Base-by-base conservation (phyloP, 2,329 filamentous ascomycete genomes). In the Calonectria pauciramosa region DNA sequence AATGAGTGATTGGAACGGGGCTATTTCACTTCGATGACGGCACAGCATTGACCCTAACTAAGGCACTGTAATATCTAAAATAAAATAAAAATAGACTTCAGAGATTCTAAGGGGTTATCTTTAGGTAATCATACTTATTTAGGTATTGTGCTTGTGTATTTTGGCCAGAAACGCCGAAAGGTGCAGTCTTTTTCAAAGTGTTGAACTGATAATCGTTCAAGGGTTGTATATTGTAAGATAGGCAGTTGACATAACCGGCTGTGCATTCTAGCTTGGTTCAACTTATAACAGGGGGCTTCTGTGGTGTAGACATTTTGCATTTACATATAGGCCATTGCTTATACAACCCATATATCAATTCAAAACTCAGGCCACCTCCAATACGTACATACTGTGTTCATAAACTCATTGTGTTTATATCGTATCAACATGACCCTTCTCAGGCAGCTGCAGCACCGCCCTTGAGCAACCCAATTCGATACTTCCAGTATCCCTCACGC, bases 401-500 rank as follows among this genome's bases (percentile, higher is more conserved):
- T 59, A 11, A 28, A 5, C 36, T 41, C 60, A 7, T 65, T 32
- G 54, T 51, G 44, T 34, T 65, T 54, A 13, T 34, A 56, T 32
- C 26, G 28, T 47, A 34, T 26, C 18, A 14, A 26, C 23, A 14
- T 14, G 26, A 26, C 8, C 10, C 16, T 28, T 26, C 32, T 64
- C 28, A 70, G 10, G 66, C 66, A 49, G 70, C 49, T 32, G 28
- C 32, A 10, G 28, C 6, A 32, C 13, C 10, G 60, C 64, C 56
- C 76, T 78, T 76, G 16, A 85, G 73, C 74, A 84, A 80, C 47
- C 80, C 76, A 20, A 82, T 79, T 34, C 85, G 81, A 65, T 86
- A 98, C 81, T 94, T 93, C 97, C 97, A 99, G 86, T 98, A 99
- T 77, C 96, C 96, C 77, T 93, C 93, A 72, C 97, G 90, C 74